A percentile compares a stretch with the other conserved stretches of the same genome.
Conservation (phyloP, 768 basidiomycete genomes). For the Pisolithus tinctorius region DNA sequence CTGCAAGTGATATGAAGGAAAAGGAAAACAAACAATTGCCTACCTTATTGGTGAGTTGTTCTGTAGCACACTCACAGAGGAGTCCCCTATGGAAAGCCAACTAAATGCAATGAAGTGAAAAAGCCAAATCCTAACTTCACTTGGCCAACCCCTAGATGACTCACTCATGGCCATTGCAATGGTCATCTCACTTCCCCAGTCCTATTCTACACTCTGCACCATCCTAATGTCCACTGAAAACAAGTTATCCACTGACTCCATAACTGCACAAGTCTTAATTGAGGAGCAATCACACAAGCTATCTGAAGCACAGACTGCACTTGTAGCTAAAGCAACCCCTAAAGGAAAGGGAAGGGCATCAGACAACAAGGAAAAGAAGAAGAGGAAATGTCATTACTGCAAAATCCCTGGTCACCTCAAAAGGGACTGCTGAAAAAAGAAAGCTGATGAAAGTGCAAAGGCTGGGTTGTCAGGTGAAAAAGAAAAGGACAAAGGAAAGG, state of each 20-base stretch:
- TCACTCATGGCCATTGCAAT: constrained; percentile 15
- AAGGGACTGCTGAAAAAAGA: background rate
- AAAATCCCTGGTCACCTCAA: background rate
- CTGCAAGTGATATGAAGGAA: constrained; percentile 12
- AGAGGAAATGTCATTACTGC: background rate
- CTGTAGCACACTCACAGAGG: constrained; percentile 13
- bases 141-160: constrained; percentile 13
- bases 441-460: background rate
- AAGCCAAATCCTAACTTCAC: constrained; percentile 6
- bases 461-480: background rate
- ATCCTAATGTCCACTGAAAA: constrained; percentile 11
- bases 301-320: background rate
- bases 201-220: constrained; percentile 12
- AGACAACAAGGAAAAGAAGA: background rate
- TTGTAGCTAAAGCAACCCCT: background rate
- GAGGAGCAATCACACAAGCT: background rate
- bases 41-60: constrained; percentile 19
- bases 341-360: background rate
- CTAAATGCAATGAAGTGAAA: constrained; percentile 15
- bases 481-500: background rate
- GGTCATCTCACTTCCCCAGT: constrained; percentile 13
- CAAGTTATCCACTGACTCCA: background rate
- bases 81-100: constrained; percentile 10
- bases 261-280: background rate
- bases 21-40: constrained; percentile 15